Evolutionary conservation across 805 yeast species (phyloP), one percentile per base, ranked within the genome.

Genomic region (Dipodascopsis uninucleata): DNA sequence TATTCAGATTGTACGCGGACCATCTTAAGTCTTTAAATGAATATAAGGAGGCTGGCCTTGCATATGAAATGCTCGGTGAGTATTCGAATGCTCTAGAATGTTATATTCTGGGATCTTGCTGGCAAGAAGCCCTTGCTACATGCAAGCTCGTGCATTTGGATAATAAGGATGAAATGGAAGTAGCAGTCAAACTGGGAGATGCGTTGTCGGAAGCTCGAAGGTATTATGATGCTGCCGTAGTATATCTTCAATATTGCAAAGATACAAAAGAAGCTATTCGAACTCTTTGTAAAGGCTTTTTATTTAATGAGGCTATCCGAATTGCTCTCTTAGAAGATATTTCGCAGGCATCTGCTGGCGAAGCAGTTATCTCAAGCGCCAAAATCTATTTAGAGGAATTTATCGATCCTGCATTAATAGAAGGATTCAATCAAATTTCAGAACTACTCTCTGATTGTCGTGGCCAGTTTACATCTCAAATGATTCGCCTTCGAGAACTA

Each of bases 401-500:
- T 10, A 75, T 88, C 38, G 95, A 86, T 55, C 77, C 81, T 1
- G 84, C 81, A 16, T 64, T 90, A 28, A 81, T 84, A 38, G 97
- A 90, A 62, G 93, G 94, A 1, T 93, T 88, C 65, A 95, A 94
- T 53, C 70, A 75, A 0, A 71, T 88, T 51, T 90, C 95, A 4
- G 97, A 93, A 65, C 70, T 93, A 25, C 64, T 90, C 31, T 93
- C 96, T n/a, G 99, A 93, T 63, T 93, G 97, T 69, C 79, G 78
- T 57, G 78, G 83, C 12, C 99, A 93, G 70, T 66, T 85, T 17
- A 75, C 71, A 34, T 84, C 97, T 0, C 99, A 93, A 66, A 68
- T 88, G 55, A 77, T 70, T 49, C 78, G 99, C 61, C 67, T 93
- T 51, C 75, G 96, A 45, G 97, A 88, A 57, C 71, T 93, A 44